phyloP scores from a whole-genome alignment of 768 basidiomycete species.

The Glaciozyma martinii region DNA sequence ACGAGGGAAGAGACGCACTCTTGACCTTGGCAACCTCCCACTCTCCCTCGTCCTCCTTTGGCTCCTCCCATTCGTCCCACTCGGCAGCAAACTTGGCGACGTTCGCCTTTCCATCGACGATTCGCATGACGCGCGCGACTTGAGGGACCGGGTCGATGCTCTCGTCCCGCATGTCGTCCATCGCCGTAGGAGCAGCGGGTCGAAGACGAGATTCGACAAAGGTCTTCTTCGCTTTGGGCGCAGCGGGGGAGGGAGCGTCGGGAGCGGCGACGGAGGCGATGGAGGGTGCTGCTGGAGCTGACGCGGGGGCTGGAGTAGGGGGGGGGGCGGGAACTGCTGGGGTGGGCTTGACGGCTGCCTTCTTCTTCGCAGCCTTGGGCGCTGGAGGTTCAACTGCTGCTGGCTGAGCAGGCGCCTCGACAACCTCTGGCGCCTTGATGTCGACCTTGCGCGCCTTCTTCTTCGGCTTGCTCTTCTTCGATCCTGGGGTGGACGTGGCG shows the following conservation, averaged over 20 bases:
- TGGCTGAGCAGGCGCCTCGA: not conserved
- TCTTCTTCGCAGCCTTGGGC: not conserved
- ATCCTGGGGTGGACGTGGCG: not conserved
- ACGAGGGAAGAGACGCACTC: slow-evolving; percentile 4
- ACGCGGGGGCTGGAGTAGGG: not conserved
- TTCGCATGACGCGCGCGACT: slow-evolving; percentile 20
- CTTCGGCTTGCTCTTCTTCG: slow-evolving; percentile 15
- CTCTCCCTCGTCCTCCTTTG: slow-evolving; percentile 8
- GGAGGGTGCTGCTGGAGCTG: not conserved
- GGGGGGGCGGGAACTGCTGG: not conserved
- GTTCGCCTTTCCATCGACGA: slow-evolving; percentile 22
- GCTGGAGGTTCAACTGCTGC: not conserved
- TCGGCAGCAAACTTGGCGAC: slow-evolving; percentile 4
- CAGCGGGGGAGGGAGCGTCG: not conserved
- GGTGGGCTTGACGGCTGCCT: not conserved
- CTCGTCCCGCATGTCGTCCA: slow-evolving; percentile 20
- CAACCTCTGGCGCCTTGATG: not conserved
- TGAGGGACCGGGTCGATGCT: slow-evolving; percentile 5
- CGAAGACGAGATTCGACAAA: not conserved
- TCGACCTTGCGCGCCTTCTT: slow-evolving; percentile 11
- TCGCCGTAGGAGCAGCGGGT: not conserved
- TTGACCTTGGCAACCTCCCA: slow-evolving; percentile 25
- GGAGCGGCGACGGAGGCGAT: slow-evolving; percentile 1
- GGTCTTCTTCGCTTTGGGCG: not conserved
- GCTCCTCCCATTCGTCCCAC: not conserved